These are phyloP conservation scores for Erigeron canadensis DNA, from an alignment of 129 eudicot species.

Conservation along the genomic window DNA sequence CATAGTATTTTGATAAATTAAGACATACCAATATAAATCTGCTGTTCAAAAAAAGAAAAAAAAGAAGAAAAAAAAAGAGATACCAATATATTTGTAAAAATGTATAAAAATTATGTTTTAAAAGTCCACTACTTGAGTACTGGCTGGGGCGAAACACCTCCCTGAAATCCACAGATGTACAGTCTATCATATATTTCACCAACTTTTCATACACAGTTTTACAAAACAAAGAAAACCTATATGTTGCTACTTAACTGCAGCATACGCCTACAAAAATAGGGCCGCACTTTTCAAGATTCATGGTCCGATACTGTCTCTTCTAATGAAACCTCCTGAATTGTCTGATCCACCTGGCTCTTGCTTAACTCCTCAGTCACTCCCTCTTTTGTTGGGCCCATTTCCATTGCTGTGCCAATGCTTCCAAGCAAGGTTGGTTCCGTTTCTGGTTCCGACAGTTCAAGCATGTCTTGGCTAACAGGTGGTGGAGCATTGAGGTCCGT, in stretches of 20 bases:
- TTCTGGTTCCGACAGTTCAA: constrained; percentile 2
- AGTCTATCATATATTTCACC: constrained; percentile 29
- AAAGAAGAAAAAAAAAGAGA: too few relatives aligned
- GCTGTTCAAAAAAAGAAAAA: too few relatives aligned
- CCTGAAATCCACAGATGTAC: constrained; percentile 20
- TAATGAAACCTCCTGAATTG: constrained; percentile 15
- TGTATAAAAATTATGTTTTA: not conserved
- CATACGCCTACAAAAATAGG: constrained; percentile 35
- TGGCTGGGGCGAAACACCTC: constrained; percentile 17
- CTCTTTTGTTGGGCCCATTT: not conserved
- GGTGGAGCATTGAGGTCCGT: constrained; percentile 36
- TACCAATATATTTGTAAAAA: not conserved
- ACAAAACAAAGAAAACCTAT: constrained; percentile 32
- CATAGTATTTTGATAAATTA: not conserved
- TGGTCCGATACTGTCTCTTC: constrained; percentile 24
- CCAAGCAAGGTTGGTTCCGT: not conserved
- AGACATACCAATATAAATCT: constrained; percentile 12
- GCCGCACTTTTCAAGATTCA: constrained; percentile 19
- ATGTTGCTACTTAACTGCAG: constrained; percentile 26
- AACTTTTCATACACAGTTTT: constrained; percentile 26
- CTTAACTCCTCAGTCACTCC: constrained; percentile 8
- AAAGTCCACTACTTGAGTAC: constrained; percentile 14
- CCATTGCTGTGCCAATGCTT: constrained; percentile 9
- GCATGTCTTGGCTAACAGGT: constrained; percentile 24
- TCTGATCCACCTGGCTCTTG: constrained; percentile 25